Evolutionary conservation across 108 stramenopile species (phyloP).

Genomic region (Seminavis robusta): DNA sequence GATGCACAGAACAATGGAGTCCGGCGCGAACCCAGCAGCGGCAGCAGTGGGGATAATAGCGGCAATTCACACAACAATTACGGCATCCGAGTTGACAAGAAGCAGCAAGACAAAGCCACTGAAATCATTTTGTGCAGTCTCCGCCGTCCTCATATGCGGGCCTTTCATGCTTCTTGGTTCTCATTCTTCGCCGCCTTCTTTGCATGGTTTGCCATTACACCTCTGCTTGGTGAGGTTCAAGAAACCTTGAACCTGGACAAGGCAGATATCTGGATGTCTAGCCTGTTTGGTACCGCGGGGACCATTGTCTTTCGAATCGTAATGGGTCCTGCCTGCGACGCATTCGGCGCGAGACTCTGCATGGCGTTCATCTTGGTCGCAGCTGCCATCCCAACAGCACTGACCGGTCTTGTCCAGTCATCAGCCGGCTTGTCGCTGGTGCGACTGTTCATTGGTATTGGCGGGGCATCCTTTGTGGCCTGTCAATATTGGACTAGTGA

Average conservation of each 20-base stretch:
- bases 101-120: constrained; percentile 63
- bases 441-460: constrained; percentile 71
- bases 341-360: constrained; percentile 65
- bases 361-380: constrained; percentile 56
- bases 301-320: constrained; percentile 73
- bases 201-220: constrained; percentile 86
- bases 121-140: constrained; percentile 58
- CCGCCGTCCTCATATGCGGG: constrained; percentile 80
- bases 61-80: too few species aligned
- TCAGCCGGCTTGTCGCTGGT: constrained; percentile 38
- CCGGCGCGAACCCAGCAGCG: too few species aligned
- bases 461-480: constrained; percentile 69
- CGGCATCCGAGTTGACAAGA: constrained; percentile 41
- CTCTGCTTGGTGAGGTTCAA: constrained; percentile 66
- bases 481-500: constrained; percentile 64
- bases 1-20: too few species aligned
- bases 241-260: constrained; percentile 52
- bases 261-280: constrained; percentile 70
- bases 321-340: constrained; percentile 81
- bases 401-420: constrained; percentile 58
- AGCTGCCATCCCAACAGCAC: constrained; percentile 68
- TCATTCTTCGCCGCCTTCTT: constrained; percentile 81
- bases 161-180: constrained; percentile 77
- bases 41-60: too few species aligned
- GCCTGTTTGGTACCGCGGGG: constrained; percentile 57